phyloP scores from a whole-genome alignment of 345 rosid genomes.

The Cardamine chenopodiifolia region DNA sequence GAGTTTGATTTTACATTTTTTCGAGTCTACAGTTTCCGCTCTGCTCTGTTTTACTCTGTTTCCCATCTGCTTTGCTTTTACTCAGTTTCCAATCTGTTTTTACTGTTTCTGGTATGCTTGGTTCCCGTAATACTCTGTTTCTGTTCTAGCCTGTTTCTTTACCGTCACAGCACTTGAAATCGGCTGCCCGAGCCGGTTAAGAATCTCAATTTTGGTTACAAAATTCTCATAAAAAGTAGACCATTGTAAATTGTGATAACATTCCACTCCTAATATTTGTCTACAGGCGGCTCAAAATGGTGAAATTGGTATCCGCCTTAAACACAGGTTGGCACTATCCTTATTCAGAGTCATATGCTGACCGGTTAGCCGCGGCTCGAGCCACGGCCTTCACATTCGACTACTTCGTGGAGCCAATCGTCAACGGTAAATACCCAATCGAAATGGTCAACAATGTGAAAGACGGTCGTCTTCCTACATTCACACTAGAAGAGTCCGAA shows the following conservation, averaged over 20 bases:
- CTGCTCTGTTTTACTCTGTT: neutral
- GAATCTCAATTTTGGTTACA: neutral
- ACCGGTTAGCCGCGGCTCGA: constrained; percentile 44
- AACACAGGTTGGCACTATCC: constrained; percentile 50
- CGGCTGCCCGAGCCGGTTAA: too few relatives aligned
- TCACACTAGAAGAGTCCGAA: constrained; percentile 42
- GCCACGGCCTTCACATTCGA: constrained; percentile 52
- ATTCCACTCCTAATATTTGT: neutral
- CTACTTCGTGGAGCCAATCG: constrained; percentile 53
- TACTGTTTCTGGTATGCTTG: neutral
- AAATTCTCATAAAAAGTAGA: neutral
- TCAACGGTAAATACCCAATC: constrained; percentile 47
- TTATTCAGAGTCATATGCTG: constrained; percentile 37
- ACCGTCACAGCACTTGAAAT: neutral
- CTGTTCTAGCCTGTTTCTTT: neutral
- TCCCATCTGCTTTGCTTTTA: neutral
- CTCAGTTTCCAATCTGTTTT: neutral
- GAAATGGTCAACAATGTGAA: constrained; percentile 47
- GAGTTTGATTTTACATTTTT: too few relatives aligned
- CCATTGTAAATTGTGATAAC: neutral
- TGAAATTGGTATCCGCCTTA: constrained; percentile 45
- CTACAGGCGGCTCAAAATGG: constrained; percentile 52
- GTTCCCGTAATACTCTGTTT: neutral
- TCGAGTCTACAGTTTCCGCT: too few relatives aligned
- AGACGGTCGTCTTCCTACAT: constrained; percentile 46